A percentile compares a stretch with the other conserved stretches of the same genome.
Evolutionary conservation across 257 asterid species (phyloP).

Genomic region (Lavandula angustifolia): DNA sequence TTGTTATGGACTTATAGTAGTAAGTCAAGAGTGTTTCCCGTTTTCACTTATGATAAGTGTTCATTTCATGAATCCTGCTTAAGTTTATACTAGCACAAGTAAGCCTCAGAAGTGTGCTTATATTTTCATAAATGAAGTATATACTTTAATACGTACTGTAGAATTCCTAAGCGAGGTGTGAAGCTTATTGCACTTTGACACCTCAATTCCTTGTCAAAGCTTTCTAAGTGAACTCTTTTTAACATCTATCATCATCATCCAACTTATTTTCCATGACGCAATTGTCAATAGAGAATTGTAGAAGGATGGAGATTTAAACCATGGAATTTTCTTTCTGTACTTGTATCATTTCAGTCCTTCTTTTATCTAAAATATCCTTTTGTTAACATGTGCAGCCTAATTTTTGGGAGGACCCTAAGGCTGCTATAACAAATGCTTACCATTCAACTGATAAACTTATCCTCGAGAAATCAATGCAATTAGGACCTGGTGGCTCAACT

Average conservation of each 20-base stretch:
- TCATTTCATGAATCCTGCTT: background rate
- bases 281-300: conserved; percentile 3
- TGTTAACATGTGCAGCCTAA: conserved; percentile 51
- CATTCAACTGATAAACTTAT: conserved; percentile 55
- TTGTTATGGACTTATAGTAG: background rate
- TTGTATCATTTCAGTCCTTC: background rate
- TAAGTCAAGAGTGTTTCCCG: background rate
- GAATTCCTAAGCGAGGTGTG: background rate
- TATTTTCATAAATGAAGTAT: background rate
- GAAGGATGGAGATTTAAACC: background rate
- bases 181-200: background rate
- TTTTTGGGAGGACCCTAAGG: conserved; percentile 67
- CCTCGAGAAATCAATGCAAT: conserved; percentile 63
- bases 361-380: conserved; percentile 14
- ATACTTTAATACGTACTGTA: background rate
- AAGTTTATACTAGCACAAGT: too few species aligned
- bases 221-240: background rate
- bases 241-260: background rate
- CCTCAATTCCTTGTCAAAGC: background rate
- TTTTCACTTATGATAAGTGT: background rate
- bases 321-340: background rate
- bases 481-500: conserved; percentile 88
- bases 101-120: background rate
- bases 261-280: conserved; percentile 8
- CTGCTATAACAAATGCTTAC: conserved; percentile 66